Percentiles rank a stretch among this genome's conserved stretches.
Conservation (phyloP, 2,329 filamentous ascomycete genomes). For the Pseudogymnoascus verrucosus region DNA sequence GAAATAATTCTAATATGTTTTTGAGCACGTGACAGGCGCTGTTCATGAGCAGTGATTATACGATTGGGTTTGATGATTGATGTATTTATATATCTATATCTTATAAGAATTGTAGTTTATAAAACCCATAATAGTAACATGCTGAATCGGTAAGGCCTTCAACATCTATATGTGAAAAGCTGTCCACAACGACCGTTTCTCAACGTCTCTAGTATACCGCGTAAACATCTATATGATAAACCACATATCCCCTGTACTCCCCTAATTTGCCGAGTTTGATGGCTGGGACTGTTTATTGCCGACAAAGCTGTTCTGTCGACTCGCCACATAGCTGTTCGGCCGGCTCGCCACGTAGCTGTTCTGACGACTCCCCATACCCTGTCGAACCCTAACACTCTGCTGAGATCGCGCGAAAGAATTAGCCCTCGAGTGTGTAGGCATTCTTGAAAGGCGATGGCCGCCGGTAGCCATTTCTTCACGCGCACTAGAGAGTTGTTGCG, state of each 20-base stretch:
- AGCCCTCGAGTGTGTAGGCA: conserved; percentile 15
- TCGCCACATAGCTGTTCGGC: too few species aligned
- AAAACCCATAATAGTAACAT: neutral
- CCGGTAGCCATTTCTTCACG: conserved; percentile 12
- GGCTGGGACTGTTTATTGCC: neutral
- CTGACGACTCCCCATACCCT: conserved; percentile 18
- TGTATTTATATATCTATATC: too few species aligned
- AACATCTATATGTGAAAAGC: neutral
- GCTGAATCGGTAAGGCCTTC: neutral
- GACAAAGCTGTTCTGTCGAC: too few species aligned
- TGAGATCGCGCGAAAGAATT: conserved; percentile 21
- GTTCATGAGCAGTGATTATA: too few species aligned
- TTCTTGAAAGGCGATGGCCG: conserved; percentile 13
- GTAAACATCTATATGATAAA: neutral
- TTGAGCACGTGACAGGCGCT: too few species aligned
- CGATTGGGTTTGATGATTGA: too few species aligned
- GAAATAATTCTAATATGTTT: too few species aligned
- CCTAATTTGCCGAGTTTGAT: neutral
- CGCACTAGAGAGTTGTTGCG: conserved; percentile 48
- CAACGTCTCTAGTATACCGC: neutral
- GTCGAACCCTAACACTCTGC: conserved; percentile 21
- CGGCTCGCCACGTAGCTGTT: conserved; percentile 11
- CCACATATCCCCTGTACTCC: neutral
- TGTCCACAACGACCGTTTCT: neutral
- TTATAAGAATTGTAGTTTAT: too few species aligned